Conservation (phyloP, 495 filamentous ascomycete genomes). For the Tuber brumale region DNA sequence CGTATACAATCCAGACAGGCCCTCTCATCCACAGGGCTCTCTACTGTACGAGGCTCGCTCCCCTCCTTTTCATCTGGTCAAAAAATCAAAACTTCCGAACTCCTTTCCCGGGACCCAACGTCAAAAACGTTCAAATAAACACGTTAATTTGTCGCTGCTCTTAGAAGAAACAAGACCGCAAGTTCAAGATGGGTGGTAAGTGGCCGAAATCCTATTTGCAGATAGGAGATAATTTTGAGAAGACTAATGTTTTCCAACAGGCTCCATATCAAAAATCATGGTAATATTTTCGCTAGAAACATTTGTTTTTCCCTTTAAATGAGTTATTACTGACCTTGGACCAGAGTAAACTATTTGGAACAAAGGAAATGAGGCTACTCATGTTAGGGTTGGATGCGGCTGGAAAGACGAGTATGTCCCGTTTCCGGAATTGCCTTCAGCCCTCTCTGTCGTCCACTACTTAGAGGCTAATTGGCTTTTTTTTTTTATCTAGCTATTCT, state of each 20-base stretch:
- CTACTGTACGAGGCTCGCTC: slow-evolving; percentile 13
- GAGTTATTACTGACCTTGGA: slow-evolving; percentile 11
- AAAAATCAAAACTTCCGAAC: slow-evolving; percentile 16
- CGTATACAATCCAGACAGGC: slow-evolving; percentile 8
- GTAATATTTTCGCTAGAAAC: slow-evolving; percentile 21
- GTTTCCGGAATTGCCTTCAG: slow-evolving; percentile 26
- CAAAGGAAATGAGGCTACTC: slow-evolving; percentile 94
- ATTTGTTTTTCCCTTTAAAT: slow-evolving; percentile 7
- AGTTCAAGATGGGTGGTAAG: slow-evolving; percentile 36
- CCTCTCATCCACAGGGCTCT: slow-evolving; percentile 26
- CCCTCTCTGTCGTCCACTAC: slow-evolving; percentile 16
- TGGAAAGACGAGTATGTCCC: slow-evolving; percentile 82
- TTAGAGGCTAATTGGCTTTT: slow-evolving; percentile 21
- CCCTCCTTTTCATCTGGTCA: slow-evolving; percentile 25
- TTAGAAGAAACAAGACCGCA: slow-evolving; percentile 11
- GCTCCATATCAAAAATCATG: slow-evolving; percentile 39
- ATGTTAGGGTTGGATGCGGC: slow-evolving; percentile 98
- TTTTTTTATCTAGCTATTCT: slow-evolving; percentile 61
- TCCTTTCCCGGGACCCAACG: slow-evolving; percentile 10
- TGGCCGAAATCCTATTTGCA: slow-evolving; percentile 12
- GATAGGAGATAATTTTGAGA: slow-evolving; percentile 9
- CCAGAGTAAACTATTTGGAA: slow-evolving; percentile 81
- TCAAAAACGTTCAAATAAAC: slow-evolving; percentile 12
- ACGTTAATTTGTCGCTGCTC: slow-evolving; percentile 7
- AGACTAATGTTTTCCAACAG: slow-evolving; percentile 30